phyloP scores from a whole-genome alignment of 257 asterid species.

The Primulina eburnea region DNA sequence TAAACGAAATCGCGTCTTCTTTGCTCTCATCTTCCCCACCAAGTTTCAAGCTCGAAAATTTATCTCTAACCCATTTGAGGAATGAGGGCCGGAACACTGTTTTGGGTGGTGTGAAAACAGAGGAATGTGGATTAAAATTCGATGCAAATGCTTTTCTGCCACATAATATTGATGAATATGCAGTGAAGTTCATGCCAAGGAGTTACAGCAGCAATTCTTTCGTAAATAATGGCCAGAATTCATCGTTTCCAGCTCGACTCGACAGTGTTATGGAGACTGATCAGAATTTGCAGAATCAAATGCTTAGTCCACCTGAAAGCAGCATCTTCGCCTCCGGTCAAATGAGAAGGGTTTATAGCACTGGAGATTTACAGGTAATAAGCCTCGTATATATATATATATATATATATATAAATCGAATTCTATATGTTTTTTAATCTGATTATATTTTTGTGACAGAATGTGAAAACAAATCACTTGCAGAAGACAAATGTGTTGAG shows the following conservation, averaged over 20 bases:
- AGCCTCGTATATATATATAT: neutral
- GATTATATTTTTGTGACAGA: constrained; percentile 26
- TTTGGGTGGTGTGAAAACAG: constrained; percentile 45
- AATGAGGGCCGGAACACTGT: constrained; percentile 33
- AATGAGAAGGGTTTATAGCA: constrained; percentile 80
- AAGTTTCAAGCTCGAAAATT: constrained; percentile 47
- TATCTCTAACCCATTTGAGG: constrained; percentile 39
- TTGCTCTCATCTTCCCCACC: constrained; percentile 67
- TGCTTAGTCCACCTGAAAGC: constrained; percentile 35
- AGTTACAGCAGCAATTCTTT: constrained; percentile 68
- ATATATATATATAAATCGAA: neutral
- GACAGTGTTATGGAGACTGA: constrained; percentile 42
- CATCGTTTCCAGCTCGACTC: constrained; percentile 41
- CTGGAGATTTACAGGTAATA: constrained; percentile 77
- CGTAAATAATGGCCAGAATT: constrained; percentile 31
- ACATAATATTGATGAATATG: constrained; percentile 37
- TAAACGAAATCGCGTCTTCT: constrained; percentile 42
- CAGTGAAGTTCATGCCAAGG: constrained; percentile 67
- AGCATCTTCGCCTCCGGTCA: constrained; percentile 41
- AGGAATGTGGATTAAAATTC: constrained; percentile 44
- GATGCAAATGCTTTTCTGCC: constrained; percentile 30
- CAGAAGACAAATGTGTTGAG: constrained; percentile 38
- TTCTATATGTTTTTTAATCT: neutral
- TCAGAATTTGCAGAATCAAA: constrained; percentile 31
- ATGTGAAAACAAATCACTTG: constrained; percentile 23